Evolutionary conservation across 176 grass and related monocot species (phyloP).

Genomic region (Carex scoparia): DNA sequence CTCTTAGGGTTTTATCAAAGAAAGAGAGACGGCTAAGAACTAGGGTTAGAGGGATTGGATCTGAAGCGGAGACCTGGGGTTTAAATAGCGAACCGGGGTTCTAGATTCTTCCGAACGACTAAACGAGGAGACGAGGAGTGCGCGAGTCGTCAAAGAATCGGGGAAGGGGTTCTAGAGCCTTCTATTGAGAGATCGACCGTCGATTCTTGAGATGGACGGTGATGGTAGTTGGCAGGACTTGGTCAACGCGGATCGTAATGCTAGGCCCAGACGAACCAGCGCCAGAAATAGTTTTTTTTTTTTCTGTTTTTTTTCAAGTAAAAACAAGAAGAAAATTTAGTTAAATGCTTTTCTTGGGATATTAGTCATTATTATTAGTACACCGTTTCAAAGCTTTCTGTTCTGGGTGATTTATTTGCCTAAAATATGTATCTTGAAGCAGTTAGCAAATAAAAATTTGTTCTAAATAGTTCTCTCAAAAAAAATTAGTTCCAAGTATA

Average conservation of each 20-base stretch:
- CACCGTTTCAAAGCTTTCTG: not conserved
- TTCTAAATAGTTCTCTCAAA: not conserved
- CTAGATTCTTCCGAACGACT: conserved; percentile 63
- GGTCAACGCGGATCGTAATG: not conserved
- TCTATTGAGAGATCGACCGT: conserved; percentile 14
- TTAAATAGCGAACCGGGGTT: conserved; percentile 35
- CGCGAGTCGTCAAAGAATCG: conserved; percentile 2
- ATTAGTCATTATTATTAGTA: not conserved
- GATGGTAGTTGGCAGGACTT: not conserved
- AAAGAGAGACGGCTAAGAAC: conserved; percentile 16
- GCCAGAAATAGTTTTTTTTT: conserved; percentile 2
- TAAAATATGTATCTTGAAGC: not conserved
- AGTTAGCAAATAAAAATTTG: not conserved
- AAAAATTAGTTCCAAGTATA: conserved; percentile 4
- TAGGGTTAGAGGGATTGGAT: conserved; percentile 25
- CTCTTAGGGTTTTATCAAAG: not conserved
- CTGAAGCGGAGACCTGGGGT: not conserved
- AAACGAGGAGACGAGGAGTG: not conserved
- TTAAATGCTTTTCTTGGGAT: not conserved
- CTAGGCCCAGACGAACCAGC: not conserved
- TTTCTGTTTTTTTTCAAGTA: not conserved
- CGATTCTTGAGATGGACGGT: not conserved
- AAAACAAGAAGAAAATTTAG: not conserved
- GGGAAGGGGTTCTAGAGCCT: conserved; percentile 23
- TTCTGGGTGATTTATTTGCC: not conserved